These are phyloP conservation scores for Chaetomium sp. DNA, from an alignment of 2,329 filamentous ascomycete genomes.

Conservation along the genomic window DNA sequence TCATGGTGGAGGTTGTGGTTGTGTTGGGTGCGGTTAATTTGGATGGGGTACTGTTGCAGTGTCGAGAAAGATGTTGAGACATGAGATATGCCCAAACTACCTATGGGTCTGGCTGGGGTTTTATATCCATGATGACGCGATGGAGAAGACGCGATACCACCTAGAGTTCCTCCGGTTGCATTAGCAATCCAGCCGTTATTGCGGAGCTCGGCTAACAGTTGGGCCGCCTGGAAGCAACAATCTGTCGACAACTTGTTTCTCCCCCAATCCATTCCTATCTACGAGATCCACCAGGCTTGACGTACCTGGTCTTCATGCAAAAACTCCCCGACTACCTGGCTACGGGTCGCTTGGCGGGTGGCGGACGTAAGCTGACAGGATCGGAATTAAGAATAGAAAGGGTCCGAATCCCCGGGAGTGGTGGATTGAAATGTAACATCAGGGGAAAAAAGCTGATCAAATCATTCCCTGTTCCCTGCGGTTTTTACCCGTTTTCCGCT, in stretches of 20 bases:
- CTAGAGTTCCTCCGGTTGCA: background rate
- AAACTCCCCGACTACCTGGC: background rate
- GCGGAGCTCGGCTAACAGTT: slow-evolving; percentile 12
- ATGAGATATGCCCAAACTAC: background rate
- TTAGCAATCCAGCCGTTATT: background rate
- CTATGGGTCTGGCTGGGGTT: background rate
- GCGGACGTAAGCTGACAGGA: slow-evolving; percentile 12
- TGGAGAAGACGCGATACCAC: background rate
- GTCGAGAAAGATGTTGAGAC: slow-evolving; percentile 2
- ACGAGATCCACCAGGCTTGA: background rate
- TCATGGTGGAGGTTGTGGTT: slow-evolving; percentile 7
- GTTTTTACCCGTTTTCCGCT: background rate
- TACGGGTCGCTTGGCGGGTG: background rate
- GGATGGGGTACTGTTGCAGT: background rate
- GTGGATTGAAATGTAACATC: background rate
- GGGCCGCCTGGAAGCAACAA: background rate
- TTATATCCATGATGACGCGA: background rate
- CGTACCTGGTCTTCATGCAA: background rate
- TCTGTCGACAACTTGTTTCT: background rate
- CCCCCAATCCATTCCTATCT: background rate
- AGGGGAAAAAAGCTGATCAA: background rate
- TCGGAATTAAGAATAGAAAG: slow-evolving; percentile 8
- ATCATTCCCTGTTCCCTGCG: background rate
- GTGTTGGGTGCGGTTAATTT: background rate
- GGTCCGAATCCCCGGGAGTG: background rate